phyloP scores from a whole-genome alignment of 768 basidiomycete genomes.

The Neoboletus magnificus region DNA sequence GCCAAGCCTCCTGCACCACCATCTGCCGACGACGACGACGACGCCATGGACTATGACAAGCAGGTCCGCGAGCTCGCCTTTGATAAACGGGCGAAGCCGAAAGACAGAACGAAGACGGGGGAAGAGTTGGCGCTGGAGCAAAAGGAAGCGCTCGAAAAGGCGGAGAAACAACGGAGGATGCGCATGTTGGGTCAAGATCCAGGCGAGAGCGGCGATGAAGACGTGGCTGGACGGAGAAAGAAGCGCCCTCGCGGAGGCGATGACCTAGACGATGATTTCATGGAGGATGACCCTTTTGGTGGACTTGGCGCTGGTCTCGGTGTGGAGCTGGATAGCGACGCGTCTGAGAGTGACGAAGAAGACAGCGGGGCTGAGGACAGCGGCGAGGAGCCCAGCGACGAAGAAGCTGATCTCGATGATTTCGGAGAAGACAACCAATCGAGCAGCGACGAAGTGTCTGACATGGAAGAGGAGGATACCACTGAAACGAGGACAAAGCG shows the following conservation, averaged over 20 bases:
- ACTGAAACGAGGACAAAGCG: conserved; percentile 38
- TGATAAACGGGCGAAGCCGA: conserved; percentile 90
- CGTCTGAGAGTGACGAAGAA: conserved; percentile 33
- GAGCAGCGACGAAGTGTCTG: conserved; percentile 37
- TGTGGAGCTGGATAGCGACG: conserved; percentile 41
- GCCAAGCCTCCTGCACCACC: not conserved
- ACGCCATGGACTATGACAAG: conserved; percentile 78
- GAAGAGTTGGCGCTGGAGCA: conserved; percentile 89
- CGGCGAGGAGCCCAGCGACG: conserved; percentile 27
- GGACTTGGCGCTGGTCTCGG: conserved; percentile 33
- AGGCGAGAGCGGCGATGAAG: conserved; percentile 62
- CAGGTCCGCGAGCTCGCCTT: conserved; percentile 90
- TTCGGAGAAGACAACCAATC: conserved; percentile 35
- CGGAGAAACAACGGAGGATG: conserved; percentile 70
- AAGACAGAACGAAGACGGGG: conserved; percentile 94
- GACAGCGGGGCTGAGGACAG: conserved; percentile 34
- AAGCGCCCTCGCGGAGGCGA: conserved; percentile 72
- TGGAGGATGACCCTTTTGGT: conserved; percentile 36
- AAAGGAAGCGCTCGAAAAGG: conserved; percentile 81
- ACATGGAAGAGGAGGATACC: conserved; percentile 33
- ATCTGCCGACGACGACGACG: conserved; percentile 10
- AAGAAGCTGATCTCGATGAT: conserved; percentile 31
- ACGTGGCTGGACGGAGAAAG: conserved; percentile 34
- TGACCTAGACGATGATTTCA: conserved; percentile 89
- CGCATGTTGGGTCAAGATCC: conserved; percentile 85